A percentile compares a stretch with the other conserved stretches of the same genome.
Evolutionary conservation across 306 rosid species (phyloP).

Genomic region (Trichosanthes cucumerina): DNA sequence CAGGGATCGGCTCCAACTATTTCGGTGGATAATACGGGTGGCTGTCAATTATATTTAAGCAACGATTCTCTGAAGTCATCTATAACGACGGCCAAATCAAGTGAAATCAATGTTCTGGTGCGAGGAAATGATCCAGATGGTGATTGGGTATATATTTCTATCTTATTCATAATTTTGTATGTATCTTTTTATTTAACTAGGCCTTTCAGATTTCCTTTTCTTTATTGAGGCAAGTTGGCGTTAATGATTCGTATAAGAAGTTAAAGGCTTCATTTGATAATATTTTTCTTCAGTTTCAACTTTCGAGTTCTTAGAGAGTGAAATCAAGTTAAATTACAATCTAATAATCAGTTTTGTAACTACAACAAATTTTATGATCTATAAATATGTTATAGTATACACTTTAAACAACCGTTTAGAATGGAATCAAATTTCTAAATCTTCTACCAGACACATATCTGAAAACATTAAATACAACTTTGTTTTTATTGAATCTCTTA

Average conservation of each 20-base stretch:
- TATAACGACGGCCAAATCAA: slow-evolving; percentile 86
- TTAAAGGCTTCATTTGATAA: neutral
- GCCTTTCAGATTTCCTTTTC: neutral
- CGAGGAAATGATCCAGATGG: slow-evolving; percentile 59
- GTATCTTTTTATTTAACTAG: neutral
- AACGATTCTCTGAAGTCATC: slow-evolving; percentile 65
- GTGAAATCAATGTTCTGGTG: slow-evolving; percentile 87
- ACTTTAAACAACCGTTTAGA: too few relatives aligned
- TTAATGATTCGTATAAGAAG: neutral
- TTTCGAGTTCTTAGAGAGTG: too few relatives aligned
- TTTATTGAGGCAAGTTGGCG: neutral
- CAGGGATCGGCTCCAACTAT: slow-evolving; percentile 95
- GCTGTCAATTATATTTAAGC: slow-evolving; percentile 89
- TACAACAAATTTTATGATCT: too few relatives aligned
- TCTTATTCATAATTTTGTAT: neutral
- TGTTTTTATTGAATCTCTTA: too few relatives aligned
- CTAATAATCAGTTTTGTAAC: too few relatives aligned
- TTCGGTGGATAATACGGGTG: slow-evolving; percentile 76
- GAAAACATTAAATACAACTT: too few relatives aligned
- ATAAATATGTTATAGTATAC: too few relatives aligned
- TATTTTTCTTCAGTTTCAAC: neutral
- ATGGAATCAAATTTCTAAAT: too few relatives aligned
- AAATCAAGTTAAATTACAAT: too few relatives aligned
- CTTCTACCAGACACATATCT: too few relatives aligned
- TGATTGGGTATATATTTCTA: slow-evolving; percentile 74